Percentiles rank a stretch among this genome's conserved stretches.
Conservation (phyloP, 1,284 basidiomycete species). For the Chalciporus sp. region DNA sequence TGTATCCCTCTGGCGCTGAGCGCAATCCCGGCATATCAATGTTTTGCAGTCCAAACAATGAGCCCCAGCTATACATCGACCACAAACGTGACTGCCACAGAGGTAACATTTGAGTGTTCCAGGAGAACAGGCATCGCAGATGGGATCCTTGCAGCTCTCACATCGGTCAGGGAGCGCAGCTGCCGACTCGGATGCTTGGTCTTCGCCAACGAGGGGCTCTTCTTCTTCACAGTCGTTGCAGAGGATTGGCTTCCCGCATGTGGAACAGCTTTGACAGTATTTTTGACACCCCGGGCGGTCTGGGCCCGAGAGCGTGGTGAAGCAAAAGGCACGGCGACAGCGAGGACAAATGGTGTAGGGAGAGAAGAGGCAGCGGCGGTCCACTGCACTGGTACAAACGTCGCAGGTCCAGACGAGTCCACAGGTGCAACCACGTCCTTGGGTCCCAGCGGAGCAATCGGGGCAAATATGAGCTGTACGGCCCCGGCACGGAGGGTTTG, state of each 20-base stretch:
- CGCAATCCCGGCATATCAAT: too few species aligned
- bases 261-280: background rate
- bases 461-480: constrained; percentile 1
- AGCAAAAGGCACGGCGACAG: constrained; percentile 13
- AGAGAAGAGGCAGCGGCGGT: background rate
- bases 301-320: background rate
- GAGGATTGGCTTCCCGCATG: constrained; percentile 10
- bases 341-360: constrained; percentile 16
- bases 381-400: background rate
- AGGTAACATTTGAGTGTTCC: too few species aligned
- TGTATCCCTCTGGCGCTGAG: too few species aligned
- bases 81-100: too few species aligned
- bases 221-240: constrained; percentile 19
- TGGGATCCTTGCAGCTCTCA: background rate
- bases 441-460: constrained; percentile 5
- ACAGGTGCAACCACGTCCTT: constrained; percentile 12
- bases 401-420: constrained; percentile 10
- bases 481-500: too few species aligned
- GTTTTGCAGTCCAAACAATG: too few species aligned
- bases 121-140: too few species aligned
- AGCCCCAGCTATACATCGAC: too few species aligned
- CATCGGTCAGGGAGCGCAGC: constrained; percentile 7
- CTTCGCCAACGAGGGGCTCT: background rate
- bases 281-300: background rate
- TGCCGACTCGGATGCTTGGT: background rate